A percentile compares a stretch with the other conserved stretches of the same genome.
Conservation (phyloP, 768 basidiomycete genomes). For the Leucocoprinus sp. region DNA sequence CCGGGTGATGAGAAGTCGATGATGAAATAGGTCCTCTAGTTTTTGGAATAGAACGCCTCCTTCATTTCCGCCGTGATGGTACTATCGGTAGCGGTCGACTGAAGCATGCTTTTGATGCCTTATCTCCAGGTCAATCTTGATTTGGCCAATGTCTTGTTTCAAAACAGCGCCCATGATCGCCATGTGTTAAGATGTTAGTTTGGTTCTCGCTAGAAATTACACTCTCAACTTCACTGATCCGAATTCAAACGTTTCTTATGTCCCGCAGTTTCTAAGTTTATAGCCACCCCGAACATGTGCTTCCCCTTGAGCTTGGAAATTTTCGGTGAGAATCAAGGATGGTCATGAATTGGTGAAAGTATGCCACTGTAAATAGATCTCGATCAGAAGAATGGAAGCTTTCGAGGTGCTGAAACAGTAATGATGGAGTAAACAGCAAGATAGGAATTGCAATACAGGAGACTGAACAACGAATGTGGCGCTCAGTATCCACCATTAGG, state of each 20-base stretch:
- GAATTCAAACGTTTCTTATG: background rate
- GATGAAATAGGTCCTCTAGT: slow-evolving; percentile 7
- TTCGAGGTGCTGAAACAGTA: background rate
- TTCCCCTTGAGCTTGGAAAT: slow-evolving; percentile 2
- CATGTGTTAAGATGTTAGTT: too few species aligned
- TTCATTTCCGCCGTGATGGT: background rate
- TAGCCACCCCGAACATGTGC: background rate
- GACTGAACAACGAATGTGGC: background rate
- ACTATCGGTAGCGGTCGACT: background rate
- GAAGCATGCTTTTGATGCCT: background rate
- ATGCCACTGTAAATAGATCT: slow-evolving; percentile 7
- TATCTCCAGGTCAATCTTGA: background rate
- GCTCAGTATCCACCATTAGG: background rate
- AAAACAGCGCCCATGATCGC: too few species aligned
- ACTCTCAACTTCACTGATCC: too few species aligned
- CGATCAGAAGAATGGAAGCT: slow-evolving; percentile 5
- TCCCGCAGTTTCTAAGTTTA: slow-evolving; percentile 1
- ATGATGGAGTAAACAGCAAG: slow-evolving; percentile 5
- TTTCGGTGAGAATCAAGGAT: slow-evolving; percentile 6
- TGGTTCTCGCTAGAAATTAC: too few species aligned
- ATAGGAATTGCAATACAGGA: slow-evolving; percentile 7
- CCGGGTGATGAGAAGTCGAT: background rate
- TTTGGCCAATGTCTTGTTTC: too few species aligned
- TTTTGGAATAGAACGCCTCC: background rate
- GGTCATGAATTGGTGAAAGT: slow-evolving; percentile 2